Base-by-base conservation (phyloP, 345 rosid genomes). In the Populus nigra region DNA sequence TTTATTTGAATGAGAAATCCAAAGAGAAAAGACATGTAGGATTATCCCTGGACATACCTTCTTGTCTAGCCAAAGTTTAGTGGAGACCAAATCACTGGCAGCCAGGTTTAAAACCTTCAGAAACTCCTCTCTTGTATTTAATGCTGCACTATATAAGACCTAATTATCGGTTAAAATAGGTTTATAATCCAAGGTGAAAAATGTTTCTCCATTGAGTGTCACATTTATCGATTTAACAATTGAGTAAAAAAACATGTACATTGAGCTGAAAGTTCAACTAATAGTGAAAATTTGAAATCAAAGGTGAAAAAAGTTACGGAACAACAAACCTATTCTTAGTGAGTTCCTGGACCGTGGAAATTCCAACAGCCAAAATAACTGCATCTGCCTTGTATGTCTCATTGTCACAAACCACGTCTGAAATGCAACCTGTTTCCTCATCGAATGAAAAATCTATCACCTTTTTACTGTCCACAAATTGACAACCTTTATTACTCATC, bases 81-180 rank as follows among this genome's bases (percentile, higher is more conserved):
- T 79, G 22, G 83, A 70, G 72, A 88, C 77, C 20, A 85, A 83
- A 47, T 89, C 91, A 68, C 88, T 75, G 47, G 79, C 77, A 16
- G 80, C 80, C 80, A 90, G 80, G 81, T 88, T 88, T 86, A 85
- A 69, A 55, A 87, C 90, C 81, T 80, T 91, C 70, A 85, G 78
- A 83, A 90, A 91, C 81, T 91, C 96, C 76, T 87, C 90, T 66
- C 83, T 77, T 18, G 84, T 76, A 84, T 63, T 69, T 76, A 89
- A 78, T 69, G 84, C 90, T 87, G 89, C 88, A 80, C 93, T 87
- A 84, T 57, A 91, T 69, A 83, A 70, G 77, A 78, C 66, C 73
- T 69, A 74, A 84, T 65, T 50, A 65, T 84, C 68, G 63, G 73
- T 89, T 41, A 79, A 75, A 78, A 78, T 68, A 76, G 13, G 4